phyloP scores from a whole-genome alignment of 73 alveolate species.

The Paramecium primaurelia region DNA sequence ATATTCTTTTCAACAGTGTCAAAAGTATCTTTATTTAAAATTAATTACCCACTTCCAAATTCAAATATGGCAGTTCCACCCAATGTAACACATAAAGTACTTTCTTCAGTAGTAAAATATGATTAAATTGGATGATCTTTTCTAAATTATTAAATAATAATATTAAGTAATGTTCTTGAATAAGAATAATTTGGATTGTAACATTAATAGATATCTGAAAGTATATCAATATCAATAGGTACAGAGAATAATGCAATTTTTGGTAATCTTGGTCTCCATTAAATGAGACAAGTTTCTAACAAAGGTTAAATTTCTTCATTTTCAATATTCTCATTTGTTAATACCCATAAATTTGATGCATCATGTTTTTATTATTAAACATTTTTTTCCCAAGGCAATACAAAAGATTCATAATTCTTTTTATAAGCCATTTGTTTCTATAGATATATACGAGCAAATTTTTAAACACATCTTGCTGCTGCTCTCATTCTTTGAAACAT shows the following conservation, averaged over 20 bases:
- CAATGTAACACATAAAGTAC: neutral
- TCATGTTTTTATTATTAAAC: neutral
- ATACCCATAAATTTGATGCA: neutral
- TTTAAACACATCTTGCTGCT: constrained; percentile 55
- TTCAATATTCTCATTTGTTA: neutral
- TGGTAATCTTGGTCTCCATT: constrained; percentile 41
- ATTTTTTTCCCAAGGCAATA: constrained; percentile 31
- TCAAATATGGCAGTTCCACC: constrained; percentile 45
- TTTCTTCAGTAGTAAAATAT: neutral
- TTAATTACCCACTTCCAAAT: constrained; percentile 13
- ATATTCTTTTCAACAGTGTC: constrained; percentile 11
- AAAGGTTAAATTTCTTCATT: neutral
- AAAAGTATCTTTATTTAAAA: neutral
- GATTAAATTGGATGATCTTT: constrained; percentile 42
- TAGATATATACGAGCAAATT: neutral
- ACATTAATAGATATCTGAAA: constrained; percentile 13
- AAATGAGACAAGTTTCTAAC: neutral
- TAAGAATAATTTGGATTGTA: constrained; percentile 19
- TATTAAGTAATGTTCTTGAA: constrained; percentile 17
- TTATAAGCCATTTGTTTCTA: neutral
- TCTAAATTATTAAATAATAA: neutral
- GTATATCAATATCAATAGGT: constrained; percentile 21
- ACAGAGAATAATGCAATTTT: constrained; percentile 15
- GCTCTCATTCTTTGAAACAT: constrained; percentile 64
- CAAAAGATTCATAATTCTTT: neutral